Evolutionary conservation across 345 rosid genomes (phyloP), one percentile per base, ranked within the genome.

Genomic region (Eutrema yunnanense): DNA sequence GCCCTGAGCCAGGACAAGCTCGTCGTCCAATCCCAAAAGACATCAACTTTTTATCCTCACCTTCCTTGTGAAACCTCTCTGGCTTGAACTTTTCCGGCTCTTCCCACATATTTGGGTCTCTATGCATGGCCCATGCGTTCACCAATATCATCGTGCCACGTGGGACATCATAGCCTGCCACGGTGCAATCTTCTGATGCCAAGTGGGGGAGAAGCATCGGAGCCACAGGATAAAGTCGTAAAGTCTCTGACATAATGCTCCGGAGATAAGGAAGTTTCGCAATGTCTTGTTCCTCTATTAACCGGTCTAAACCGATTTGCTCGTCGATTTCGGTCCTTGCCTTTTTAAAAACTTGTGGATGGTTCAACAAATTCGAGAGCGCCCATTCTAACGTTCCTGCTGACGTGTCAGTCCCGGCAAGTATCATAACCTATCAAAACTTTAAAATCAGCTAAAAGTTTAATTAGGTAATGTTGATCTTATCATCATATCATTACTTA

Each of bases 261-360:
- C 67, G 86, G 19, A 82, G 81, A 60, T 81, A 86, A 8, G 63
- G 77, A 38, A 84, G 73, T 8, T 82, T 81, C 2, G 67, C 52
- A 14, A 77, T 40, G 47, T 84, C 84, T 29, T 63, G 26, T 36
- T 86, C 83, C 33, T 80, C 81, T 2, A 83, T 56, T 41, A 83
- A 52, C 32, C 50, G 38, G 6, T 82, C 57, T 8, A 53, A 63
- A 19, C 84, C 81, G 11, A 84, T 10, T 33, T 62, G 47, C 4
- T 37, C 9, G 0, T 80, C 79, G 6, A 78, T 42, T 36, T 82
- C 84, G 0, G 36, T 49, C 46, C 32, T 76, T 0, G 81, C 85
- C 62, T 78, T 85, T 3, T 72, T 48, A 36, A 81, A 65, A 3
- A 75, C 73, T 2, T 79, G 49, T 4, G 78, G 84, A 32, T 81